These are phyloP conservation scores for Cicer chorassanicum DNA, from an alignment of 306 rosid species.

Conservation along the genomic window DNA sequence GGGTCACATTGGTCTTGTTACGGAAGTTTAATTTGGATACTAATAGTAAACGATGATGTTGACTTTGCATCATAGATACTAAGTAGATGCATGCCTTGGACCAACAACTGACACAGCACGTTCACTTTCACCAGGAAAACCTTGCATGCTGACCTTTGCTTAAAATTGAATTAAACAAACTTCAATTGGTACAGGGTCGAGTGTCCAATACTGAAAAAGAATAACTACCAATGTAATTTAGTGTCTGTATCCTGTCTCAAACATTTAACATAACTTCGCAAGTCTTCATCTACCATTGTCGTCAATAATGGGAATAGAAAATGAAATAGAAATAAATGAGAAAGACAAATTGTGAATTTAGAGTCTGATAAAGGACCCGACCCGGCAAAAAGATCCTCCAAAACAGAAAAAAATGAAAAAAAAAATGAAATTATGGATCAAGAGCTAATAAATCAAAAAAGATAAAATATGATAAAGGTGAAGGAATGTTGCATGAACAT, in stretches of 20 bases:
- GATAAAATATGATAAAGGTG: background rate
- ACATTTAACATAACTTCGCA: background rate
- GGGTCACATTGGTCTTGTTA: slow-evolving; percentile 24
- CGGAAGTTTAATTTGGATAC: slow-evolving; percentile 34
- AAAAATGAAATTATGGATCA: background rate
- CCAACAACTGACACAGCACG: slow-evolving; percentile 75
- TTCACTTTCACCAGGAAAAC: slow-evolving; percentile 54
- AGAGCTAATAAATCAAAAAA: background rate
- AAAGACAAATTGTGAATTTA: background rate
- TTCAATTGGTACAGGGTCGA: slow-evolving; percentile 28
- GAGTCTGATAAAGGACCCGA: background rate
- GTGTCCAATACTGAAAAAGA: slow-evolving; percentile 42
- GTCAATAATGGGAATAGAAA: background rate
- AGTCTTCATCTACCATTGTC: background rate
- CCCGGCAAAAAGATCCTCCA: background rate
- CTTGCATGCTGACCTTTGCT: slow-evolving; percentile 66
- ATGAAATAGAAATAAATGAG: background rate
- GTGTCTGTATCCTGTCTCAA: background rate
- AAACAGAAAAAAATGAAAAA: background rate
- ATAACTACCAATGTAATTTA: slow-evolving; percentile 11
- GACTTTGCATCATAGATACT: slow-evolving; percentile 45
- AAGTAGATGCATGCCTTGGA: slow-evolving; percentile 48
- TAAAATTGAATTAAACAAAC: slow-evolving; percentile 36
- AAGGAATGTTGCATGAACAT: background rate
- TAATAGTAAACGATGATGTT: slow-evolving; percentile 19